phyloP scores from a whole-genome alignment of 2,329 filamentous ascomycete genomes.

The Arthroderma sp. region DNA sequence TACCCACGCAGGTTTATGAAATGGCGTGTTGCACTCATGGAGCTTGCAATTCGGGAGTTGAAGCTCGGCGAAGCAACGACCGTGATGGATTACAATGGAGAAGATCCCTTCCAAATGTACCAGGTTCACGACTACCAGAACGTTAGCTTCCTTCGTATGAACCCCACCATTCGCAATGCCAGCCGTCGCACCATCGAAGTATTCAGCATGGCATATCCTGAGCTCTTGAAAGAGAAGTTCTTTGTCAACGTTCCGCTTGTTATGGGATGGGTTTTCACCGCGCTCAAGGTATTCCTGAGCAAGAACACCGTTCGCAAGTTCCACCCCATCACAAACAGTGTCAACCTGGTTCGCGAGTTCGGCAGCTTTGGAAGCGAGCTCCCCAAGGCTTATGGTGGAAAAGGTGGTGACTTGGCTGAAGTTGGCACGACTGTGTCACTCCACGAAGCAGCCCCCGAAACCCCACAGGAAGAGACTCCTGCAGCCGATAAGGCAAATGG shows the following conservation, averaged over 20 bases:
- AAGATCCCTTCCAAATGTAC: constrained; percentile 77
- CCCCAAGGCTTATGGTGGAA: constrained; percentile 68
- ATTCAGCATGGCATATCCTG: constrained; percentile 74
- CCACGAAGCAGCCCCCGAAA: constrained; percentile 13
- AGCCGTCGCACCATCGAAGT: constrained; percentile 69
- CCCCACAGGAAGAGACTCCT: constrained; percentile 8
- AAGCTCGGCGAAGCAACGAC: constrained; percentile 57
- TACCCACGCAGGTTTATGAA: constrained; percentile 55
- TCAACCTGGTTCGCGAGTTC: constrained; percentile 50
- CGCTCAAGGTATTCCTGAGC: constrained; percentile 63
- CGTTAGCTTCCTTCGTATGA: constrained; percentile 73
- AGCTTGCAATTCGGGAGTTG: constrained; percentile 64
- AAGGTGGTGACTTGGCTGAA: constrained; percentile 40
- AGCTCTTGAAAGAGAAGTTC: constrained; percentile 81
- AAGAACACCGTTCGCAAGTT: constrained; percentile 66
- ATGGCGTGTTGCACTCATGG: constrained; percentile 87
- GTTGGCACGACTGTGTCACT: constrained; percentile 20
- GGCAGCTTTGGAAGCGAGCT: constrained; percentile 48
- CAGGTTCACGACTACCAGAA: constrained; percentile 90
- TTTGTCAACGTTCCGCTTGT: constrained; percentile 86
- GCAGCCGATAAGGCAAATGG: constrained; percentile 10
- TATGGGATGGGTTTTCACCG: constrained; percentile 75
- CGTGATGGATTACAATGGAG: constrained; percentile 46
- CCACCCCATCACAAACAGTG: constrained; percentile 63
- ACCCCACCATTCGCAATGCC: constrained; percentile 60